Conservation (phyloP, 2,329 filamentous ascomycete genomes). For the Apiospora phragmitis region DNA sequence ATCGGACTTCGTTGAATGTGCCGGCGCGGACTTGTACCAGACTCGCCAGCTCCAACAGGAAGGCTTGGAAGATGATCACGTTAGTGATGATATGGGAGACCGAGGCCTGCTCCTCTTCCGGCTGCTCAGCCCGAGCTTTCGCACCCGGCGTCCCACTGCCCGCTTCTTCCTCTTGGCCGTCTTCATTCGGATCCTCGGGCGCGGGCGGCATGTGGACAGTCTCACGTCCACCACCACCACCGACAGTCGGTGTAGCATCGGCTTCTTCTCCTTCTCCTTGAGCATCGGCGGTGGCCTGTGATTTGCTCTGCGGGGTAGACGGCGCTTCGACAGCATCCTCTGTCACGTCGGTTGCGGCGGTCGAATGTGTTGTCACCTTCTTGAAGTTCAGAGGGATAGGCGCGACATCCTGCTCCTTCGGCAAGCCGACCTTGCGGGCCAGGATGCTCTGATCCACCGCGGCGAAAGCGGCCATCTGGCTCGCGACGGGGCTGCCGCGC, state of each 20-base stretch:
- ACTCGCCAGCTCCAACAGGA: constrained; percentile 74
- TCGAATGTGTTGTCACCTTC: constrained; percentile 15
- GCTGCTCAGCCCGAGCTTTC: constrained; percentile 20
- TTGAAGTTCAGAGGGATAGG: constrained; percentile 50
- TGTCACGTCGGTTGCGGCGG: constrained; percentile 24
- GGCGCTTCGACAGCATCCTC: not conserved
- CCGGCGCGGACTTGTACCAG: constrained; percentile 73
- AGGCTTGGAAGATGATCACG: constrained; percentile 76
- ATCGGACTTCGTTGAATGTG: constrained; percentile 75
- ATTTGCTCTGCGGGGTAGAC: not conserved
- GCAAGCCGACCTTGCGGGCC: constrained; percentile 52
- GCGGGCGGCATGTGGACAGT: not conserved
- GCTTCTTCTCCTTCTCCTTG: not conserved
- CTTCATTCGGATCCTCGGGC: not conserved
- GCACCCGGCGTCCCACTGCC: constrained; percentile 7
- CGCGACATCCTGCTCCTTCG: constrained; percentile 38
- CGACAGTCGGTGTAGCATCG: not conserved
- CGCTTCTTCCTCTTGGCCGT: not conserved
- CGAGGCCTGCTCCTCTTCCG: constrained; percentile 51
- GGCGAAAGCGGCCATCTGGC: constrained; percentile 61
- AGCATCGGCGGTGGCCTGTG: not conserved
- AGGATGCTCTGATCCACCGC: constrained; percentile 65
- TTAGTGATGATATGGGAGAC: constrained; percentile 81
- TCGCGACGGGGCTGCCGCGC: constrained; percentile 40
- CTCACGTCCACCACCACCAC: not conserved